Percentiles rank a stretch among this genome's conserved stretches.
Evolutionary conservation across 1,284 basidiomycete species (phyloP).

Genomic region (Thelephora terrestris): DNA sequence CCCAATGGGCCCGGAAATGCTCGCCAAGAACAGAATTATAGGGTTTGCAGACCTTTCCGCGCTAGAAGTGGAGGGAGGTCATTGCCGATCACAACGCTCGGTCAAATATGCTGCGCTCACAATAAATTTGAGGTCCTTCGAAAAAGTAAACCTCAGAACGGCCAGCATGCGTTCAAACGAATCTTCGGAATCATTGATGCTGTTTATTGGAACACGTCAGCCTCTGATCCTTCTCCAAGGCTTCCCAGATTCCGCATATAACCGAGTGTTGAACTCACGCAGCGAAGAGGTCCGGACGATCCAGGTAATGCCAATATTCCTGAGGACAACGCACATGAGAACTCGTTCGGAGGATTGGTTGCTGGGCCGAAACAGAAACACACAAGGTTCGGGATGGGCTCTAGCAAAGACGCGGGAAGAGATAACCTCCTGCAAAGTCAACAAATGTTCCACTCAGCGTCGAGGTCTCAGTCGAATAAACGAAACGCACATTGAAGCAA

Average conservation of each 20-base stretch:
- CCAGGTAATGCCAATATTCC: conserved; percentile 93
- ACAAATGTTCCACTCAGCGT: neutral
- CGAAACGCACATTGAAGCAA: conserved; percentile 67
- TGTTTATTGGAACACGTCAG: conserved; percentile 16
- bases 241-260: neutral
- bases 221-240: too few species aligned
- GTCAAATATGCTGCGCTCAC: conserved; percentile 33
- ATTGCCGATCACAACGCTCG: neutral
- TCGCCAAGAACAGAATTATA: conserved; percentile 94
- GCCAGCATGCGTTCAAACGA: conserved; percentile 90
- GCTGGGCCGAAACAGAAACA: neutral
- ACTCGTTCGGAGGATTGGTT: neutral
- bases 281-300: conserved; percentile 87
- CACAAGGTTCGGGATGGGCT: conserved; percentile 80
- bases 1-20: conserved; percentile 87
- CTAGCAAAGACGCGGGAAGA: conserved; percentile 80
- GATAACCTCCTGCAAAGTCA: conserved; percentile 62
- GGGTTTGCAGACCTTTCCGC: conserved; percentile 89
- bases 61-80: conserved; percentile 29
- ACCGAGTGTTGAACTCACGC: conserved; percentile 44
- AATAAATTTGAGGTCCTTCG: conserved; percentile 93
- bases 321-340: neutral
- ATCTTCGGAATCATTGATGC: conserved; percentile 85
- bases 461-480: neutral
- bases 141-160: conserved; percentile 80